Base-by-base conservation (phyloP, 2,329 filamentous ascomycete genomes). In the Clonostachys rosea region DNA sequence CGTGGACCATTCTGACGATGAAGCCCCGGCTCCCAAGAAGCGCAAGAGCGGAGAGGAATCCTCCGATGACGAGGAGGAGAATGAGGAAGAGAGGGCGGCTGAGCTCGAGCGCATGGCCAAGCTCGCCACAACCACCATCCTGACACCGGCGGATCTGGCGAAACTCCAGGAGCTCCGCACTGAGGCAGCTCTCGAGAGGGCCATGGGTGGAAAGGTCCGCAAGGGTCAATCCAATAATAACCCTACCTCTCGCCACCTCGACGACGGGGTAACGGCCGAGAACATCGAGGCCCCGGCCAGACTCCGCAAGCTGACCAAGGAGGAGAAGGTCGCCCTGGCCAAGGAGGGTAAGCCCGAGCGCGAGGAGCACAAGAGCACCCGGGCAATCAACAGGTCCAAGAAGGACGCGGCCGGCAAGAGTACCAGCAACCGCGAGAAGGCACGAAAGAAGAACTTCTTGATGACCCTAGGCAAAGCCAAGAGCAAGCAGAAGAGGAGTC, bases 391-490 rank as follows among this genome's bases (percentile, higher is more conserved):
- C 59, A 89, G 90, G 76, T 83, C 89, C 64, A 89, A 91, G 77
- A 95, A 95, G 79, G 83, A 86, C 59, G 78, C 83, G 3, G 82
- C 91, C 69, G 94, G 94, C 60, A 97, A 97, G 83, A 95, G 89
- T 64, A 91, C 90, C 36, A 97, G 92, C 55, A 99, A 99, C 71
- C 89, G 88, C 73, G 94, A 99, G 75, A 99, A 99, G 81, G 83
- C 88, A 40, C 78, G 92, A 56, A 90, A 89, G 79, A 99, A 99
- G 87, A 99, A 99, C 68, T 95, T 99, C 70, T 65, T 99, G 59
- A 99, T 99, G 94, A 97, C 92, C 37, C 71, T 99, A 50, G 89
- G 92, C 49, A 97, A 99, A 76, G 94, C 94, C 11, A 95, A 94
- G 77, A 81, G 79, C 56, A 99, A 97, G 78, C 87, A 94, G 61